A percentile compares a stretch with the other conserved stretches of the same genome.
Conservation (phyloP, 2,329 filamentous ascomycete species). For the Amauroascus niger region DNA sequence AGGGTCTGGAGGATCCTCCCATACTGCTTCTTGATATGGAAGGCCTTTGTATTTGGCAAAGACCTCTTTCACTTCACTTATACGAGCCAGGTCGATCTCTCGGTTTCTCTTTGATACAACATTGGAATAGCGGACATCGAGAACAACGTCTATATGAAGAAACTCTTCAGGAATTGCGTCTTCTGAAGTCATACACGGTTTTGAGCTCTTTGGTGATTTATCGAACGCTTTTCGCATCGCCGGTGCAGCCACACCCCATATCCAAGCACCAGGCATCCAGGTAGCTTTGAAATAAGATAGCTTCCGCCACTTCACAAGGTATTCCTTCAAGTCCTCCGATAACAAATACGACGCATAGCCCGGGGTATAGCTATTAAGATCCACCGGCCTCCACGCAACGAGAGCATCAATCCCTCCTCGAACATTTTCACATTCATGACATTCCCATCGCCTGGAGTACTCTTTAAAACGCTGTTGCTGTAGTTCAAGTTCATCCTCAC, state of each 20-base stretch:
- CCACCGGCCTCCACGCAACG: conserved; percentile 74
- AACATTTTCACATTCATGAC: conserved; percentile 61
- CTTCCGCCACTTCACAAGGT: conserved; percentile 78
- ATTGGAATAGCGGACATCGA: conserved; percentile 63
- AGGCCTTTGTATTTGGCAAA: conserved; percentile 89
- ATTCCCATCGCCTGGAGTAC: conserved; percentile 67
- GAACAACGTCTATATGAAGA: conserved; percentile 76
- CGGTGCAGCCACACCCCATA: conserved; percentile 58
- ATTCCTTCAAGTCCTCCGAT: conserved; percentile 75
- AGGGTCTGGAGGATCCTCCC: conserved; percentile 66
- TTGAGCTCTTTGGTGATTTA: conserved; percentile 53
- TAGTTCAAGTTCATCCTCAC: conserved; percentile 30
- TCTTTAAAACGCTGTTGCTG: conserved; percentile 50
- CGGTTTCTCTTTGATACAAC: conserved; percentile 49
- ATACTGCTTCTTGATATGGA: conserved; percentile 80
- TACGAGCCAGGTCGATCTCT: conserved; percentile 60
- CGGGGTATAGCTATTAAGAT: conserved; percentile 47
- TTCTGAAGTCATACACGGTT: conserved; percentile 59
- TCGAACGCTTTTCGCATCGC: conserved; percentile 65
- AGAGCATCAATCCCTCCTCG: conserved; percentile 62
- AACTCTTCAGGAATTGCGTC: conserved; percentile 84
- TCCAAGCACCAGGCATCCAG: conserved; percentile 87
- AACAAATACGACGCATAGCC: conserved; percentile 48
- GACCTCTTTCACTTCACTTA: conserved; percentile 62
- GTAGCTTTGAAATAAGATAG: conserved; percentile 70